These are phyloP conservation scores for Phaeolepiota aurea DNA, from an alignment of 768 basidiomycete genomes.

Conservation along the genomic window DNA sequence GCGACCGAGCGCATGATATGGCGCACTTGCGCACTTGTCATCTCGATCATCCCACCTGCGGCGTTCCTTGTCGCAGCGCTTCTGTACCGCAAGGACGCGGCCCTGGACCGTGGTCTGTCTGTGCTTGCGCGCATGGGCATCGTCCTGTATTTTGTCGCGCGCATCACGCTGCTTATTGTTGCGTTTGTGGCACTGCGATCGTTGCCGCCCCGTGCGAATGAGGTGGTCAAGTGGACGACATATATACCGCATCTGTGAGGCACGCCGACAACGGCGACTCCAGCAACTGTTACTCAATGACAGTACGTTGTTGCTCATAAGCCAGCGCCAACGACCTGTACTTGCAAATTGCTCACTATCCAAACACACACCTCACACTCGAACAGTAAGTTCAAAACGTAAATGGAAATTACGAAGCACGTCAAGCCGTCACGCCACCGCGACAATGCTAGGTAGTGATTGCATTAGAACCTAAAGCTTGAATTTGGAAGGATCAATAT, in stretches of 20 bases:
- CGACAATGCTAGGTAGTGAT: no score
- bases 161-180: background rate
- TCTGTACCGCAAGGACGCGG: background rate
- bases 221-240: background rate
- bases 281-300: no score
- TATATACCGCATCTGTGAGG: background rate
- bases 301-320: no score
- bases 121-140: background rate
- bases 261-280: no score
- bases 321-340: no score
- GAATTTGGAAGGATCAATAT: no score
- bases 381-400: no score
- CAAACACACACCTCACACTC: no score
- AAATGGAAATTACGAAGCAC: no score
- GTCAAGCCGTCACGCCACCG: no score
- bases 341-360: no score
- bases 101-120: background rate
- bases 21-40: background rate
- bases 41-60: background rate
- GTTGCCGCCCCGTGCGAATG: background rate
- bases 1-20: background rate
- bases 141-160: background rate
- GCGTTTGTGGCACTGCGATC: background rate
- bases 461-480: no score
- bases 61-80: background rate